These are phyloP conservation scores for Fusarium nygamai DNA, from an alignment of 2,329 filamentous ascomycete genomes.

Conservation along the genomic window DNA sequence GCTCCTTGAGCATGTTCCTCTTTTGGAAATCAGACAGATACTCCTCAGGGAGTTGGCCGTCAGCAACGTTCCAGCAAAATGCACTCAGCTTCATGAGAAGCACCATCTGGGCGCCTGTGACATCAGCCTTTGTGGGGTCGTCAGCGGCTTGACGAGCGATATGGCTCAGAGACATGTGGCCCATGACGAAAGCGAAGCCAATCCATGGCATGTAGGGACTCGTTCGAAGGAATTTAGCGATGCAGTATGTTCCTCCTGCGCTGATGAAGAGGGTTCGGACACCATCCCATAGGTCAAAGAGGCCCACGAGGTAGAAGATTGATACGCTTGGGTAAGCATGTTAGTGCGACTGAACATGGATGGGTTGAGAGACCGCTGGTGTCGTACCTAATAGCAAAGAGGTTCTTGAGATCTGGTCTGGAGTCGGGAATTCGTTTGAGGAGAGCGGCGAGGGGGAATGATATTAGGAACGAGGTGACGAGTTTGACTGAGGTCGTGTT, in stretches of 20 bases:
- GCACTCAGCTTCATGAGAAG: slow-evolving; percentile 96
- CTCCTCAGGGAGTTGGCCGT: slow-evolving; percentile 81
- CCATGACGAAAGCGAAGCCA: slow-evolving; percentile 93
- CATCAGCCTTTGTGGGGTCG: slow-evolving; percentile 76
- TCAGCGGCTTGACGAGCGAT: slow-evolving; percentile 80
- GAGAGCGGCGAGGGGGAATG: slow-evolving; percentile 88
- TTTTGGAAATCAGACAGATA: slow-evolving; percentile 89
- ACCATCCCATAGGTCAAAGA: slow-evolving; percentile 93
- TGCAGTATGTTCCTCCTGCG: slow-evolving; percentile 80
- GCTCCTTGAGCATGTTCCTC: slow-evolving; percentile 76
- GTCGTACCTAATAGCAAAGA: slow-evolving; percentile 80
- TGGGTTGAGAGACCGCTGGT: background rate
- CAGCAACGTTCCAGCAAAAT: slow-evolving; percentile 98
- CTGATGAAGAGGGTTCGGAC: slow-evolving; percentile 82
- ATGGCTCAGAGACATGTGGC: slow-evolving; percentile 92
- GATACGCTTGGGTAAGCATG: slow-evolving; percentile 65
- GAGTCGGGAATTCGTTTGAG: slow-evolving; percentile 91
- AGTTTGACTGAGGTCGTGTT: slow-evolving; percentile 78
- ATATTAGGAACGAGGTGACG: slow-evolving; percentile 87
- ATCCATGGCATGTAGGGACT: slow-evolving; percentile 98
- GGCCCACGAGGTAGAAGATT: slow-evolving; percentile 89
- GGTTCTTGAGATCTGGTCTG: slow-evolving; percentile 85
- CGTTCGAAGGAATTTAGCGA: slow-evolving; percentile 79
- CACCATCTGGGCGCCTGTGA: slow-evolving; percentile 98
- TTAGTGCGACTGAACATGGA: background rate